Base-by-base conservation (phyloP, 1,139 yeast species). In the Pichia sp. region DNA sequence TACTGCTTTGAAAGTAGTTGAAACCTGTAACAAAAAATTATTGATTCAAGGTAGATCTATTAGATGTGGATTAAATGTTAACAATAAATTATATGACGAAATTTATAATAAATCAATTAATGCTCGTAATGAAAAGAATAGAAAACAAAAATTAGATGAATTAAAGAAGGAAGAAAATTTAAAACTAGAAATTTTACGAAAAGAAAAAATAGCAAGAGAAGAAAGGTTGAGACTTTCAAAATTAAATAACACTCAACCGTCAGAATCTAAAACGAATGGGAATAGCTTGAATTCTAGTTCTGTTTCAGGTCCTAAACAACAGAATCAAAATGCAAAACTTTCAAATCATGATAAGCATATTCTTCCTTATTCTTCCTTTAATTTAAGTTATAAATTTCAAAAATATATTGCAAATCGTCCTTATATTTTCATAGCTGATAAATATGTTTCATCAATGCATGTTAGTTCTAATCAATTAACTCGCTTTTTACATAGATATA, bases 381-480 rank as follows among this genome's bases (percentile, higher is more conserved):
- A 39, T 57, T 51, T 78, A 35, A 76, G 85, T 0, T 56, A 56
- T 3, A 81, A 75, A 30, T 61, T 80, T 29, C 66, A 62, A 28
- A 69, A 62, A 43, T 69, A 71, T 42, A 69, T 82, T 38, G 75
- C 71, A 45, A 74, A 71, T 26, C 63, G 81, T 9, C 82, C 89
- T 0, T 82, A 70, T 53, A 65, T 82, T 30, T 65, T 75, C 48
- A 75, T 83, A 33, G 69, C 73, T 26, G 79, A 77, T 52, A 71
- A 71, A 52, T 71, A 71, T 51, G 71, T 80, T 5, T 74, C 85
- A 2, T 69, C 78, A 0, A 68, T 69, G 40, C 67, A 69, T 46
- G 70, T 80, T 1, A 67, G 74, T 12, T 68, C 80, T 1, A 73
- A 69, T 45, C 86, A 80, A 51, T 61, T 82, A 40, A 76, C 80